Conservation (phyloP, 2,329 filamentous ascomycete species). For the Colletotrichum lupini region DNA sequence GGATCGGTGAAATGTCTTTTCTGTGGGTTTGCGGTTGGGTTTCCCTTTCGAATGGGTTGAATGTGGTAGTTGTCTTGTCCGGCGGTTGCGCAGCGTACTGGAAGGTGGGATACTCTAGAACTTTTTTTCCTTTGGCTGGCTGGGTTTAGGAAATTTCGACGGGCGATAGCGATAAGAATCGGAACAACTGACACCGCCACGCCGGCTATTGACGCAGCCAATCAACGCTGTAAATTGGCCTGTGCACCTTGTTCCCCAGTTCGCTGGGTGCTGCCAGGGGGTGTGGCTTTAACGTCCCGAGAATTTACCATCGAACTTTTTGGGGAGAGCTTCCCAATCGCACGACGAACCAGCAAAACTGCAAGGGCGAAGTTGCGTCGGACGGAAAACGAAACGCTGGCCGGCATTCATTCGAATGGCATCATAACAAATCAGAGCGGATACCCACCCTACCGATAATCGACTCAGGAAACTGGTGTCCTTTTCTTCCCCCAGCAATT, state of each 20-base stretch:
- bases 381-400: constrained; percentile 9
- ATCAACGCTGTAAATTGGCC: constrained; percentile 28
- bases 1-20: not conserved
- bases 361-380: constrained; percentile 27
- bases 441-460: not conserved
- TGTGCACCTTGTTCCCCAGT: not conserved
- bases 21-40: not conserved
- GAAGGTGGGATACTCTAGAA: constrained; percentile 28
- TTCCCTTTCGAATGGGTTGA: not conserved
- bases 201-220: constrained; percentile 14
- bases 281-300: constrained; percentile 28
- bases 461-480: constrained; percentile 33
- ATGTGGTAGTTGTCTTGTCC: constrained; percentile 17
- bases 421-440: constrained; percentile 3
- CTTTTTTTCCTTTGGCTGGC: constrained; percentile 35
- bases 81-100: not conserved
- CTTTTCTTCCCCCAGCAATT: not conserved
- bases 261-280: not conserved
- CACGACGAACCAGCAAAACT: constrained; percentile 25
- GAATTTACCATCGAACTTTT: constrained; percentile 35
- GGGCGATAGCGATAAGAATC: constrained; percentile 30
- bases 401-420: constrained; percentile 15
- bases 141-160: constrained; percentile 35
- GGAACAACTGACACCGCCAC: constrained; percentile 34
- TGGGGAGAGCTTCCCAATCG: constrained; percentile 22